These are phyloP conservation scores for Ulota crispa DNA, from an alignment of 225 moss, liverwort and hornwort genomes.

Conservation along the genomic window DNA sequence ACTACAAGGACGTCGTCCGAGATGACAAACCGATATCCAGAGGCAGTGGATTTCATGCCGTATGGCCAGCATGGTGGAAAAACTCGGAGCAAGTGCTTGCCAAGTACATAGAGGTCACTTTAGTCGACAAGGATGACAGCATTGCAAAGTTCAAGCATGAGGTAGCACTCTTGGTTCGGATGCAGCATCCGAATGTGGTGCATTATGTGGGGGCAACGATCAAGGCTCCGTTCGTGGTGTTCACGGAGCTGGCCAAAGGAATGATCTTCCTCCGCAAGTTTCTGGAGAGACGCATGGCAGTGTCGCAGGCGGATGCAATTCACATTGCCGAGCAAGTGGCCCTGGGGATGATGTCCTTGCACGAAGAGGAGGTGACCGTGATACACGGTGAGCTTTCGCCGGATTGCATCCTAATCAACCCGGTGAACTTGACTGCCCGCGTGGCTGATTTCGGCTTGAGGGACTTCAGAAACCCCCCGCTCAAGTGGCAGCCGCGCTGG, in stretches of 20 bases:
- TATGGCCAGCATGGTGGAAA: constrained; percentile 44
- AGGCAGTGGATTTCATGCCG: constrained; percentile 43
- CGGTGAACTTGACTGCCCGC: constrained; percentile 15
- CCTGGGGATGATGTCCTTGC: constrained; percentile 48
- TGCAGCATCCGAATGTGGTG: constrained; percentile 51
- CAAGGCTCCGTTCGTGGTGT: constrained; percentile 40
- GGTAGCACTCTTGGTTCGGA: constrained; percentile 35
- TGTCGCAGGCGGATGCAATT: constrained; percentile 12
- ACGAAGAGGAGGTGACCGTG: constrained; percentile 45
- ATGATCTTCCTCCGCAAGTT: constrained; percentile 42
- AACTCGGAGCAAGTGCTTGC: constrained; percentile 43
- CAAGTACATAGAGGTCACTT: constrained; percentile 43
- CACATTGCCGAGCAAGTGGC: constrained; percentile 46
- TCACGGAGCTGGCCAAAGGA: constrained; percentile 39
- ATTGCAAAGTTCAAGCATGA: constrained; percentile 40
- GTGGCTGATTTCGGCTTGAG: constrained; percentile 54
- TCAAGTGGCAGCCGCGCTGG: constrained; percentile 45
- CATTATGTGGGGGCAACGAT: constrained; percentile 46
- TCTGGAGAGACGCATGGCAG: constrained; percentile 10
- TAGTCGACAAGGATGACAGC: constrained; percentile 38
- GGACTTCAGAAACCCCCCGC: constrained; percentile 34
- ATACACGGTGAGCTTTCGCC: constrained; percentile 54
- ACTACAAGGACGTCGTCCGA: constrained; percentile 42
- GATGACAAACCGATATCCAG: constrained; percentile 22
- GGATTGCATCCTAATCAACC: constrained; percentile 45